A percentile compares a stretch with the other conserved stretches of the same genome.
phyloP scores from a whole-genome alignment of 1,139 yeast genomes.

The Barnettozyma hawaiiensis region DNA sequence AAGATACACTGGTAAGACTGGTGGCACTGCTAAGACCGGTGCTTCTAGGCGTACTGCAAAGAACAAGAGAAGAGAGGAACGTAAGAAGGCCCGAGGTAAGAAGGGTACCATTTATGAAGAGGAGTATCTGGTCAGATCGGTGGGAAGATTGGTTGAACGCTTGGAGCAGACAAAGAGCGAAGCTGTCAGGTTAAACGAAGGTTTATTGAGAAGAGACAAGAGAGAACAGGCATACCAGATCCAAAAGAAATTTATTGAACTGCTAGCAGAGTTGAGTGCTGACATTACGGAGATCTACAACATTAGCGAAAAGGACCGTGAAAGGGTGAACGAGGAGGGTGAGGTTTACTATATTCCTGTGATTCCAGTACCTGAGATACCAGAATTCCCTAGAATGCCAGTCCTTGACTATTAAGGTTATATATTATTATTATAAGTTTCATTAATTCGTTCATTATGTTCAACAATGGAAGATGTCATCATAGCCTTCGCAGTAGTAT shows the following conservation, averaged over 20 bases:
- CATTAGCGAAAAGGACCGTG: constrained; percentile 79
- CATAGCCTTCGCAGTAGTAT: constrained; percentile 20
- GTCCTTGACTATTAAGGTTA: constrained; percentile 54
- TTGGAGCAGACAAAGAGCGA: constrained; percentile 71
- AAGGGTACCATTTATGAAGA: constrained; percentile 97
- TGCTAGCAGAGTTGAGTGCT: constrained; percentile 48
- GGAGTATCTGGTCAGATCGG: constrained; percentile 83
- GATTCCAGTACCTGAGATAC: constrained; percentile 59
- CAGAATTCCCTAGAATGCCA: constrained; percentile 51
- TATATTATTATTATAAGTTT: background rate
- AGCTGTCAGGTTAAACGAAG: constrained; percentile 67
- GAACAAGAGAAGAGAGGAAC: constrained; percentile 89
- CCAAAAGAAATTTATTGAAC: constrained; percentile 61
- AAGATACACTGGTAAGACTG: constrained; percentile 90
- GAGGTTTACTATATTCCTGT: constrained; percentile 70
- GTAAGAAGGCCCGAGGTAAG: constrained; percentile 94
- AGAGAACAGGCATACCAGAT: constrained; percentile 79
- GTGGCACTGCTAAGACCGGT: constrained; percentile 95
- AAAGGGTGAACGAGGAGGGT: constrained; percentile 85
- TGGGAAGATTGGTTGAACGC: constrained; percentile 83
- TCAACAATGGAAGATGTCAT: constrained; percentile 4
- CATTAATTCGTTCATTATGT: constrained; percentile 1
- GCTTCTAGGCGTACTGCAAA: constrained; percentile 90
- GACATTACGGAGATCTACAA: constrained; percentile 70
- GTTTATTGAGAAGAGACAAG: constrained; percentile 65